These are phyloP conservation scores for Lactarius pseudohatsudake DNA, from an alignment of 768 basidiomycete genomes.

Conservation along the genomic window DNA sequence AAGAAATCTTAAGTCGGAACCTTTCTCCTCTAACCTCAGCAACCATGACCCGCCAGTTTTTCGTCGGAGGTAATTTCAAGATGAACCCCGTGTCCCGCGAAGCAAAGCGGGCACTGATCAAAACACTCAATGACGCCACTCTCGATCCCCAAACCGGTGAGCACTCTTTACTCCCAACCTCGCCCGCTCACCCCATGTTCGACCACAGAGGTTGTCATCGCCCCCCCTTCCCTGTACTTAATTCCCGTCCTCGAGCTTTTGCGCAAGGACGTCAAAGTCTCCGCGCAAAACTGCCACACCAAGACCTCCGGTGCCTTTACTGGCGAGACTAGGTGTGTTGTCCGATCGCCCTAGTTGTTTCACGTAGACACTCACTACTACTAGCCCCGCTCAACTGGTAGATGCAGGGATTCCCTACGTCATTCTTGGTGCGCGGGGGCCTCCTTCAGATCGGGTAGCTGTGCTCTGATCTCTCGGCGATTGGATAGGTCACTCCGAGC, in stretches of 20 bases:
- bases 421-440: constrained; percentile 65
- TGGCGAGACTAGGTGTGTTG: constrained; percentile 85
- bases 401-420: constrained; percentile 90
- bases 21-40: background rate
- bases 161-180: constrained; percentile 29
- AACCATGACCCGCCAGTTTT: constrained; percentile 78
- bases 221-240: constrained; percentile 89
- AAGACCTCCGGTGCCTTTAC: constrained; percentile 90
- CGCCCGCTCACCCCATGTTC: constrained; percentile 23
- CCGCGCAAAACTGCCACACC: constrained; percentile 91
- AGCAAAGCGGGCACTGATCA: constrained; percentile 64
- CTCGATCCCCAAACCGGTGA: constrained; percentile 77
- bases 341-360: background rate
- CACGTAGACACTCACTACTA: constrained; percentile 3
- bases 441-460: constrained; percentile 5
- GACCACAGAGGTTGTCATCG: constrained; percentile 82
- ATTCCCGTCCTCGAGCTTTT: constrained; percentile 63
- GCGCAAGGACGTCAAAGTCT: constrained; percentile 68
- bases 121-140: constrained; percentile 72
- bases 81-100: constrained; percentile 79
- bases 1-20: background rate
- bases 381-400: constrained; percentile 76
- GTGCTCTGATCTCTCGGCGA: constrained; percentile 16
- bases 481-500: constrained; percentile 85
- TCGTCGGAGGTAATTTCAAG: constrained; percentile 98